These are phyloP conservation scores for Rhizomucor miehei DNA, from an alignment of 371 early-diverging fungal species.

Conservation along the genomic window DNA sequence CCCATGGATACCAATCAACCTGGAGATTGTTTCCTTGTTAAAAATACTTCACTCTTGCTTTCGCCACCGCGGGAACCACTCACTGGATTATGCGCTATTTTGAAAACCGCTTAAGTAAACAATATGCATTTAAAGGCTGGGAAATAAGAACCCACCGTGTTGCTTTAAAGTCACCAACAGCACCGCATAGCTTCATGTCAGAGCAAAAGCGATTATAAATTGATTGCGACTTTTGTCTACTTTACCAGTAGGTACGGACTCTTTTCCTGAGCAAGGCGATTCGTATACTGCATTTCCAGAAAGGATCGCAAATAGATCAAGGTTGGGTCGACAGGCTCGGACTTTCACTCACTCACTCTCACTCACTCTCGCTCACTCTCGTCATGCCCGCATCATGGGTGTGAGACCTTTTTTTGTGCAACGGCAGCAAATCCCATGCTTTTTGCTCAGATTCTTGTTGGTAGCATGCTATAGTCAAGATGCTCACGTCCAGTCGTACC, in stretches of 20 bases:
- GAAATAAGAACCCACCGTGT: slow-evolving; percentile 30
- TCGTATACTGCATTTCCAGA: slow-evolving; percentile 24
- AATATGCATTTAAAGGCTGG: not conserved
- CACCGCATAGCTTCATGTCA: not conserved
- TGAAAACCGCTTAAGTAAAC: not conserved
- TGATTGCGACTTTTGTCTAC: not conserved
- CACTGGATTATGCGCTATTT: slow-evolving; percentile 47
- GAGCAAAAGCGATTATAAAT: not conserved
- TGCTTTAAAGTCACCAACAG: slow-evolving; percentile 27
- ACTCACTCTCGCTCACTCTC: too few species aligned
- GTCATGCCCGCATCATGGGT: too few species aligned
- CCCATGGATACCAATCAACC: slow-evolving; percentile 77
- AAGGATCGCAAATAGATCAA: too few species aligned
- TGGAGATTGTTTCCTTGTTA: slow-evolving; percentile 9
- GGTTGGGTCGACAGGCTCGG: too few species aligned
- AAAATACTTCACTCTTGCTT: not conserved
- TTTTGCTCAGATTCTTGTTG: too few species aligned
- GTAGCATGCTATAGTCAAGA: too few species aligned
- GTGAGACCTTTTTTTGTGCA: too few species aligned
- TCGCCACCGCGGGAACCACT: slow-evolving; percentile 3
- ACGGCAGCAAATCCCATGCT: too few species aligned
- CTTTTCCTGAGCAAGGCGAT: slow-evolving; percentile 56
- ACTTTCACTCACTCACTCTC: too few species aligned
- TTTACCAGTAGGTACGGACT: slow-evolving; percentile 61
- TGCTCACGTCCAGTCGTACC: too few species aligned